Evolutionary conservation across 2,329 filamentous ascomycete species (phyloP), one percentile per base, ranked within the genome.

Genomic region (Raffaelea ambrosiae): DNA sequence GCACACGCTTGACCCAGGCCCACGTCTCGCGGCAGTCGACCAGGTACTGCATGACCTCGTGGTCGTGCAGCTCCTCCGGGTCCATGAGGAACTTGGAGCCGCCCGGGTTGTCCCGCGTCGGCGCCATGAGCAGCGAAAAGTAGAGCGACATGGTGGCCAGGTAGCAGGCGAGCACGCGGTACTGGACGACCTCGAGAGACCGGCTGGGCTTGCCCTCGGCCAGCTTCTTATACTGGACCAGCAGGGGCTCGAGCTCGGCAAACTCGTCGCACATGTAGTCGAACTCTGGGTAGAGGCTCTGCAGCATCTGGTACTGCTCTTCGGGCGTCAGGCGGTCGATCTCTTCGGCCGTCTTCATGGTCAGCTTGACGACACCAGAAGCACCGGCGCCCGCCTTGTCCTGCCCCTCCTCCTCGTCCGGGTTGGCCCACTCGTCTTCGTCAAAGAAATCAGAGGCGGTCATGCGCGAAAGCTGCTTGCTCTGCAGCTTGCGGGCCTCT

Each of bases 401-500:
- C 3, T 40, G 36, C 18, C 14, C 29, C 13, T n/a, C 44, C 1
- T 40, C 40, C 18, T 38, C 41, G 9, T 18, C 40, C 14, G 73
- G 69, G 22, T 76, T 79, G 35, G 83, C 63, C 93, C 91, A 97
- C 56, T 94, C 89, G 39, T 81, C 77, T 59, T 94, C 87, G 58
- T 97, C 89, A 55, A 97, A 94, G 60, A 96, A 98, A 62, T 98
- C 93, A 36, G 86, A 85, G 56, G 94, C 90, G 5, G 81, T 79
- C 86, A 98, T 93, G 55, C 85, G 83, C 56, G 88, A 77, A 21
- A 97, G 66, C 61, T 93, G 91, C 73, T 95, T 96, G 66, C 89
- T 83, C 64, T 97, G 91, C 51, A 98, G 67, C 52, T 88, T 76
- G 63, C 84, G 83, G 3, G 91, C 93, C 63, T 98, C 94, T 11